These are phyloP conservation scores for Carex arenaria DNA, from an alignment of 202 grass and related monocot species.

Conservation along the genomic window DNA sequence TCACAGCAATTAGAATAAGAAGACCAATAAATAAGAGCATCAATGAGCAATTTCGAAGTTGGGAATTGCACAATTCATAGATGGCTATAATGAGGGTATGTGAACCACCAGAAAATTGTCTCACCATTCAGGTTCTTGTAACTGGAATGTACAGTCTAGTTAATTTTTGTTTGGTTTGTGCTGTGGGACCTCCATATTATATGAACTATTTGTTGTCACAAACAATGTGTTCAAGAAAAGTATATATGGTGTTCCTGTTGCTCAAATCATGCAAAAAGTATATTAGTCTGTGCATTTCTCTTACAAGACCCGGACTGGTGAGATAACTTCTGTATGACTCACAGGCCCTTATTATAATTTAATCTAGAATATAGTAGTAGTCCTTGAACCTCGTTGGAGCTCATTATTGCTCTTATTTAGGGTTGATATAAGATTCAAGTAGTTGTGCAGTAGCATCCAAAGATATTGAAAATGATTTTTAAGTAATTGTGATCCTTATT, in stretches of 20 bases:
- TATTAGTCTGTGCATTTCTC: background rate
- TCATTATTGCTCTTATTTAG: background rate
- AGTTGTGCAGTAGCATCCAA: background rate
- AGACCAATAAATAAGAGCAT: background rate
- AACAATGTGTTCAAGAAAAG: background rate
- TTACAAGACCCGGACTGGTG: background rate
- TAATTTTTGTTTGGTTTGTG: background rate
- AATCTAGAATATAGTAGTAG: background rate
- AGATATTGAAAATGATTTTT: background rate
- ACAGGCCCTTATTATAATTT: too few relatives aligned
- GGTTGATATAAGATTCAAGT: background rate
- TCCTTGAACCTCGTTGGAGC: background rate
- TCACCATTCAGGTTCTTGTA: background rate
- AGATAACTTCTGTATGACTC: background rate
- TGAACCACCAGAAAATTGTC: background rate
- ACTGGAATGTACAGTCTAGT: background rate
- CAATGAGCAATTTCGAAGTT: background rate
- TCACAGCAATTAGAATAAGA: too few relatives aligned
- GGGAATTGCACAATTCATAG: background rate
- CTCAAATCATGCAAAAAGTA: background rate
- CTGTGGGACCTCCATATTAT: background rate
- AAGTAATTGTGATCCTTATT: too few relatives aligned
- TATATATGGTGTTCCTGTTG: background rate
- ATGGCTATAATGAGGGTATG: background rate
- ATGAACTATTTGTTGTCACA: background rate